These are phyloP conservation scores for Mallotus japonicus DNA, from an alignment of 441 rosid species.

Conservation along the genomic window DNA sequence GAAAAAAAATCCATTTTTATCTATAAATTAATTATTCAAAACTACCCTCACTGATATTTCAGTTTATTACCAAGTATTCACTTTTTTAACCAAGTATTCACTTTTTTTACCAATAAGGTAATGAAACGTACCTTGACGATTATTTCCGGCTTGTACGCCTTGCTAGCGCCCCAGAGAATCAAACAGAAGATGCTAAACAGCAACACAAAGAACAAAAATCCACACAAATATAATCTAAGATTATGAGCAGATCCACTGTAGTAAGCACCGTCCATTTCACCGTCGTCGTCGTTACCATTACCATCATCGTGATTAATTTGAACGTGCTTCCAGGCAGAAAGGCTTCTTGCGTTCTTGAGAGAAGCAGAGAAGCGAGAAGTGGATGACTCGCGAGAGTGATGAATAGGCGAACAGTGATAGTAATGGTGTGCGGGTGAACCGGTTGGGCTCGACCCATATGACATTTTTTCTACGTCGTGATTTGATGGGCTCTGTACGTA, in stretches of 20 bases:
- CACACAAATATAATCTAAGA: slow-evolving; percentile 56
- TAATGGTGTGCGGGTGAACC: slow-evolving; percentile 70
- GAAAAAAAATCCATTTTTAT: too few relatives aligned
- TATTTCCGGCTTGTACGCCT: slow-evolving; percentile 65
- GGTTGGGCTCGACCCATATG: slow-evolving; percentile 71
- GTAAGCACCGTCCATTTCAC: slow-evolving; percentile 20
- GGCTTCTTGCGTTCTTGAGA: slow-evolving; percentile 48
- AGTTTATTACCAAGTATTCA: too few relatives aligned
- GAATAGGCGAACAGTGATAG: slow-evolving; percentile 83
- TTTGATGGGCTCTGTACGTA: slow-evolving; percentile 91
- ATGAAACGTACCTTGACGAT: slow-evolving; percentile 50
- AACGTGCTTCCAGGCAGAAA: slow-evolving; percentile 57
- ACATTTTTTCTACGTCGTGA: slow-evolving; percentile 88
- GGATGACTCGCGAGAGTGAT: slow-evolving; percentile 92
- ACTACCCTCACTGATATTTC: too few relatives aligned
- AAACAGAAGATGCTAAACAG: slow-evolving; percentile 62
- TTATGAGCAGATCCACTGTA: slow-evolving; percentile 29
- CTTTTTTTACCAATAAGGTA: too few relatives aligned
- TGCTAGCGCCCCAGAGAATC: slow-evolving; percentile 79
- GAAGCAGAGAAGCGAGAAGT: slow-evolving; percentile 79
- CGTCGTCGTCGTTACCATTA: slow-evolving; percentile 36
- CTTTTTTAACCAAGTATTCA: too few relatives aligned
- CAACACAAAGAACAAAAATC: slow-evolving; percentile 49
- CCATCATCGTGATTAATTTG: slow-evolving; percentile 33
- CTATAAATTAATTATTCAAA: too few relatives aligned